Conservation (phyloP, 2,329 filamentous ascomycete species). For the Graphiopsis chlorocephala region DNA sequence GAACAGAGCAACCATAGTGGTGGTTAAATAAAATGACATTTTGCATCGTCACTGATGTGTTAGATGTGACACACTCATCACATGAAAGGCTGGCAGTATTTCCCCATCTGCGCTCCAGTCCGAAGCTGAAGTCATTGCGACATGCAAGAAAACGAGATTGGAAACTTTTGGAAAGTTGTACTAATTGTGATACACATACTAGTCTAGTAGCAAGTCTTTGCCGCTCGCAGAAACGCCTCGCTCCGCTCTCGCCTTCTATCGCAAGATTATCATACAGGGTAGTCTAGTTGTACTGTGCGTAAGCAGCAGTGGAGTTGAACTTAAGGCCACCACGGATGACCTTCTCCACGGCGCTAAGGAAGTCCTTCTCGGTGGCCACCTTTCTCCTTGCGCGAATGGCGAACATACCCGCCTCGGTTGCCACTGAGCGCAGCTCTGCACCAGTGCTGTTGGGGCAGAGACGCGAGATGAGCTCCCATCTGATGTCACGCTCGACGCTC, state of each 20-base stretch:
- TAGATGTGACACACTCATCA: neutral
- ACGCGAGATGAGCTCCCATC: conserved; percentile 97
- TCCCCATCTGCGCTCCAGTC: neutral
- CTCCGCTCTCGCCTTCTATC: neutral
- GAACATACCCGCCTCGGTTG: conserved; percentile 98
- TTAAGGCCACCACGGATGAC: conserved; percentile 99
- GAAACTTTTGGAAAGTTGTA: neutral
- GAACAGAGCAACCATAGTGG: neutral
- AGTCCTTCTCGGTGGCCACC: conserved; percentile 98
- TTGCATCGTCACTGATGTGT: neutral
- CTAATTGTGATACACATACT: conserved; percentile 11
- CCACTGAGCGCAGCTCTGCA: conserved; percentile 92
- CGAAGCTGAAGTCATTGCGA: neutral
- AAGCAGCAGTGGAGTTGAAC: conserved; percentile 97
- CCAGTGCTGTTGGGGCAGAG: conserved; percentile 96
- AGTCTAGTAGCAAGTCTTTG: neutral
- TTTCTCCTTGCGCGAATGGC: conserved; percentile 92
- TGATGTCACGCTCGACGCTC: conserved; percentile 97
- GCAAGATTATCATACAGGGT: conserved; percentile 13
- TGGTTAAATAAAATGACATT: neutral
- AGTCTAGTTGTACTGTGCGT: conserved; percentile 95
- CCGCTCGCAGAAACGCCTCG: conserved; percentile 3
- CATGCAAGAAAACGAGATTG: neutral
- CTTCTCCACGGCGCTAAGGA: conserved; percentile 96
- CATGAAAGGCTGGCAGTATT: neutral